phyloP scores from a whole-genome alignment of 2,329 filamentous ascomycete genomes.

The Dothistroma septosporum region DNA sequence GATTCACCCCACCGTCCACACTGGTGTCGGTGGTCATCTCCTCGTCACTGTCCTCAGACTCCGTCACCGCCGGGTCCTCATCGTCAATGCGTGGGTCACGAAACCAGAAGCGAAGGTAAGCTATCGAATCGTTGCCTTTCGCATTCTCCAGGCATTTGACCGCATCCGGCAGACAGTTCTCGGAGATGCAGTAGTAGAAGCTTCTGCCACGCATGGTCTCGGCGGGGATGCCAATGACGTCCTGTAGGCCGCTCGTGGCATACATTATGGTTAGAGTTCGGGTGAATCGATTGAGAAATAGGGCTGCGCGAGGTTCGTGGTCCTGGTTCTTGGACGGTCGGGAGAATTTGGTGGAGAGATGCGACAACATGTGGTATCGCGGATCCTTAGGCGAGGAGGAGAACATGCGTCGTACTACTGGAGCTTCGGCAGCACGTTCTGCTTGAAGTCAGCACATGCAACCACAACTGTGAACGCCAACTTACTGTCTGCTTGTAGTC shows the following conservation, averaged over 20 bases:
- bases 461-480: slow-evolving; percentile 18
- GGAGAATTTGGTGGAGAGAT: slow-evolving; percentile 74
- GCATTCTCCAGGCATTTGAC: slow-evolving; percentile 76
- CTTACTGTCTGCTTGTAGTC: slow-evolving; percentile 70
- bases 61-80: slow-evolving; percentile 23
- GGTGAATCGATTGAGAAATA: slow-evolving; percentile 84
- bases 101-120: slow-evolving; percentile 82
- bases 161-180: slow-evolving; percentile 71
- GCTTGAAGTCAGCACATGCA: slow-evolving; percentile 15
- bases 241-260: slow-evolving; percentile 69
- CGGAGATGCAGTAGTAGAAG: slow-evolving; percentile 82
- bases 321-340: slow-evolving; percentile 53
- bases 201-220: slow-evolving; percentile 69
- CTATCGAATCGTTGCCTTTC: slow-evolving; percentile 86
- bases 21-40: slow-evolving; percentile 48
- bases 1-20: slow-evolving; percentile 48
- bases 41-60: slow-evolving; percentile 41
- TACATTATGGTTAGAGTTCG: slow-evolving; percentile 81
- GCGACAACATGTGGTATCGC: slow-evolving; percentile 84
- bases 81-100: slow-evolving; percentile 63
- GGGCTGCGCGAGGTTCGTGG: slow-evolving; percentile 75
- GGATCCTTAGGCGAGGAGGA: slow-evolving; percentile 77
- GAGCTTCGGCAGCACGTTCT: slow-evolving; percentile 75
- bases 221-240: slow-evolving; percentile 70
- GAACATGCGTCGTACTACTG: slow-evolving; percentile 73